Percentiles rank a stretch among this genome's conserved stretches.
Conservation (phyloP, 1,284 basidiomycete species). For the Phellinidium pouzarii region DNA sequence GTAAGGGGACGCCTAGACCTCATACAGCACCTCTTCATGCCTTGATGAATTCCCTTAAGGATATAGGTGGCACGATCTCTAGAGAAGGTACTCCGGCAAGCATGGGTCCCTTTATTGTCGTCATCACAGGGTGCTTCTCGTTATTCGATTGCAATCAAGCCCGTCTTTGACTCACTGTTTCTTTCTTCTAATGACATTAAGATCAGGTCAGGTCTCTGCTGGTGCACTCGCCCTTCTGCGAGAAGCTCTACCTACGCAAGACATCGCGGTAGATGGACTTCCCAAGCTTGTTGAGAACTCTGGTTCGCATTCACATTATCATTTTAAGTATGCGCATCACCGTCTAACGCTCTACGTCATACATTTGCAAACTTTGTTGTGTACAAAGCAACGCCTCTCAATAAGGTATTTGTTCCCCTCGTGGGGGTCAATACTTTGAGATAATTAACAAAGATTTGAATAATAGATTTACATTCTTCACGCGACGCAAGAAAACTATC, state of each 20-base stretch:
- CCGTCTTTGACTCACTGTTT: not conserved
- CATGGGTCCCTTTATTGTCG: slow-evolving; percentile 74
- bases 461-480: slow-evolving; percentile 73
- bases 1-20: slow-evolving; percentile 72
- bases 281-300: slow-evolving; percentile 43
- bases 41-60: slow-evolving; percentile 50
- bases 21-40: slow-evolving; percentile 61
- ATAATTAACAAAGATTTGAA: not conserved
- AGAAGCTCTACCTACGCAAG: slow-evolving; percentile 57
- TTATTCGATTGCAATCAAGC: not conserved
- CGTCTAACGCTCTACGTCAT: not conserved
- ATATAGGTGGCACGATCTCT: slow-evolving; percentile 52
- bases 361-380: not conserved
- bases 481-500: slow-evolving; percentile 64
- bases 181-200: slow-evolving; percentile 25
- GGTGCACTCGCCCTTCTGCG: slow-evolving; percentile 68
- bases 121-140: slow-evolving; percentile 67
- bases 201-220: slow-evolving; percentile 73
- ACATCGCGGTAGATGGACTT: slow-evolving; percentile 53
- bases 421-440: not conserved
- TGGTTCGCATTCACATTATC: slow-evolving; percentile 32
- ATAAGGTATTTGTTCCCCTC: slow-evolving; percentile 33
- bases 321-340: not conserved
- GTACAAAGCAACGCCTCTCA: slow-evolving; percentile 43
- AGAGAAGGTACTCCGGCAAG: slow-evolving; percentile 53